phyloP scores from a whole-genome alignment of 169 alveolate genomes.

The Cryptosporidium canis region DNA sequence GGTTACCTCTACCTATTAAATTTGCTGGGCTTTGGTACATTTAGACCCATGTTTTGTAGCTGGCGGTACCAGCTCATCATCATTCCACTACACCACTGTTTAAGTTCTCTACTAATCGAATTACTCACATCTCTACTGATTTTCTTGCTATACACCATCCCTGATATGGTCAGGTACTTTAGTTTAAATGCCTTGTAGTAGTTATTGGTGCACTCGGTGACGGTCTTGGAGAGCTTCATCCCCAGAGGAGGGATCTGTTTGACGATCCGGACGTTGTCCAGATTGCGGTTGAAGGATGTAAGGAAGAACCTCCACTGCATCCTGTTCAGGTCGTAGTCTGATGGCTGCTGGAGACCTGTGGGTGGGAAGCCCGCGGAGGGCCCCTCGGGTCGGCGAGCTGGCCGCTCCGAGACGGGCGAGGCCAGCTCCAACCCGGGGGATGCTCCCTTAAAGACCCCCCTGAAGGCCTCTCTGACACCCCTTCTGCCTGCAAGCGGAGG shows the following conservation, averaged over 20 bases:
- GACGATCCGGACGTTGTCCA: constrained; percentile 18
- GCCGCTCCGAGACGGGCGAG: not conserved
- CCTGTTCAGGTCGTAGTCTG: constrained; percentile 34
- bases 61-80: constrained; percentile 41
- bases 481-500: not conserved
- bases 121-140: not conserved
- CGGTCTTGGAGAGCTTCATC: constrained; percentile 26
- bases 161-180: constrained; percentile 33
- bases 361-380: not conserved
- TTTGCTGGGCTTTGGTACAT: constrained; percentile 16
- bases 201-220: constrained; percentile 8
- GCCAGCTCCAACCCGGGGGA: not conserved
- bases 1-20: constrained; percentile 15
- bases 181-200: constrained; percentile 9
- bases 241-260: constrained; percentile 40
- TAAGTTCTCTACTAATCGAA: constrained; percentile 34
- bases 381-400: not conserved
- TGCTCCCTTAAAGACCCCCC: not conserved
- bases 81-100: constrained; percentile 57
- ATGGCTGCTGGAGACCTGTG: not conserved
- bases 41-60: constrained; percentile 31
- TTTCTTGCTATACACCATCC: constrained; percentile 9
- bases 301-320: constrained; percentile 47
- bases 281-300: not conserved
- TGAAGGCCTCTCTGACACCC: not conserved